Evolutionary conservation across 2,329 filamentous ascomycete genomes (phyloP), one percentile per base, ranked within the genome.

Genomic region (Xylariaceae sp.): DNA sequence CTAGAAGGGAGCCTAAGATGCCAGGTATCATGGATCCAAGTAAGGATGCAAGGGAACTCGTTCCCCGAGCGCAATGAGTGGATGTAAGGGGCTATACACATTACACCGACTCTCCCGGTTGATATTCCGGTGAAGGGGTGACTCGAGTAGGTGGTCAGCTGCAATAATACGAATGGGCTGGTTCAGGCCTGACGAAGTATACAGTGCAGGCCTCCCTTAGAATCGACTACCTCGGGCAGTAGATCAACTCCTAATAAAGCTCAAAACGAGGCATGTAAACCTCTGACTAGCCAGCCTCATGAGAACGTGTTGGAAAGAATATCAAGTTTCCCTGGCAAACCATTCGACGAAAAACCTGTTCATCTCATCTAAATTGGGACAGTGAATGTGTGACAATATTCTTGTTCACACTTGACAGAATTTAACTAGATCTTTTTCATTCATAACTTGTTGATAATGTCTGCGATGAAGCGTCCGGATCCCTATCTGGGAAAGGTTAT

Each of bases 401-500:
- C n/a, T n/a, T n/a, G n/a, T n/a, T n/a, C 30, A 33, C 30, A 33
- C 16, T 9, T 9, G 3, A 4, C 4, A 33, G 30, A 33, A n/a
- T 23, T 33, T 37, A 16, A 21, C 24, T 27, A 9, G 6, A 5
- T 39, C 21, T n/a, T 46, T 45, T n/a, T 27, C 16, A 15, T 27
- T 40, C 15, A 2, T 23, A 37, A 3, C 10, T 23, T 15, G 13
- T 27, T 54, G 9, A 21, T 33, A 6, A 60, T 60, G 57, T 48
- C 51, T 50, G 10, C 39, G 24, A 21, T 16, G 16, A 53, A 55
- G 26, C 48, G 11, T 41, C 10, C 29, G 3, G 55, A 60, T 51
- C 52, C 52, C n/a, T 59, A 54, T 26, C 9, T 46, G 9, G 58
- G 58, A 23, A 60, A 59, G 23, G 41, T 39, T 16, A 60, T 59